Base-by-base conservation (phyloP, 2,329 filamentous ascomycete species). In the Alternaria sp. region DNA sequence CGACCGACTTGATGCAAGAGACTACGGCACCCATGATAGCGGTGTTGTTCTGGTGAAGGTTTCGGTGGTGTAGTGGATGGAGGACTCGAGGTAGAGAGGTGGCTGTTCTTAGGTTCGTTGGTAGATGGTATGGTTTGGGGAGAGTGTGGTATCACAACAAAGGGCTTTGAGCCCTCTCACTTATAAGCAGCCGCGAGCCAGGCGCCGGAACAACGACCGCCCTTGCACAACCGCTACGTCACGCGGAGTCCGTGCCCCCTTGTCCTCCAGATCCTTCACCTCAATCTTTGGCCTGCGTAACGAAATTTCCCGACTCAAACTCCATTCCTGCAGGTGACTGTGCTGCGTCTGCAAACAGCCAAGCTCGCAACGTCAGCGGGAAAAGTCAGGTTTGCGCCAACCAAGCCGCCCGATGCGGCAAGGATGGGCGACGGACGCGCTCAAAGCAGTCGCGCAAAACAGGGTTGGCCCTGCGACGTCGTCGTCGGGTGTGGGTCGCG, bases 11-110 rank as follows among this genome's bases (percentile, higher is more conserved):
- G 59, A 65, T 65, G 55, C 92, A 94, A 79, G 91, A 94, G 70
- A 93, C 85, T 76, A 96, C 89, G 81, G 90, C 91, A 83, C 92
- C 92, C 92, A 96, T 95, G 71, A 80, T 89, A 68, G 69, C 67
- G 63, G 74, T 71, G 63, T 67, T 70, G 59, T 67, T 49, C 8
- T 30, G 44, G 45, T 56, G 59, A 59, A 45, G 62, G 43, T 59
- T 45, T 17, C 10, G 19, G 43, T 49, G 54, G 23, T 25, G 44
- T 36, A 28, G 15, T 2, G 28, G 13, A 28, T 51, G 6, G 17
- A 36, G 21, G 28, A 13, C 21, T 52, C 50, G 19, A 32, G 26
- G 23, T 7, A 12, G 49, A 32, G 11, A 32, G 26, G n/a, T 2
- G 15, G n/a, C 2, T 54, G 52, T 44, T 44, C 25, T 32, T 54